These are phyloP conservation scores for Aspergillus conjunctus DNA, from an alignment of 495 filamentous ascomycete genomes.

Conservation along the genomic window DNA sequence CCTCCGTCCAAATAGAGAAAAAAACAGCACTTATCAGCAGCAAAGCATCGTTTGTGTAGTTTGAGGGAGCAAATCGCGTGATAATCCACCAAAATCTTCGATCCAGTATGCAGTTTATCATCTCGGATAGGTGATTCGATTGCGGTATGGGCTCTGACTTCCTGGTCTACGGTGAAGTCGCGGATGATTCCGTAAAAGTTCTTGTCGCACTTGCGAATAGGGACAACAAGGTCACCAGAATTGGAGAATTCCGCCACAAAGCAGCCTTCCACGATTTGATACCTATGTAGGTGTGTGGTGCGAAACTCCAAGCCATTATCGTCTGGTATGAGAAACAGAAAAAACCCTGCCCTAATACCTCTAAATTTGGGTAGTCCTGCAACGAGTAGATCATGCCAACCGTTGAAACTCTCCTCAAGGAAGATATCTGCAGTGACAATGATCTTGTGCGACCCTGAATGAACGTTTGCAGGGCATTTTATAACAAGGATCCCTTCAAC, in stretches of 20 bases:
- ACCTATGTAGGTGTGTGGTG: slow-evolving; percentile 33
- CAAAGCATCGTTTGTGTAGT: slow-evolving; percentile 36
- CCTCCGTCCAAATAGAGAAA: slow-evolving; percentile 37
- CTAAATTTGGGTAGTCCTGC: slow-evolving; percentile 35
- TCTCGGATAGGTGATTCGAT: slow-evolving; percentile 2
- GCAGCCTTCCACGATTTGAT: slow-evolving; percentile 35
- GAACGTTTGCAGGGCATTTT: slow-evolving; percentile 16
- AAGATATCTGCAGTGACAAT: slow-evolving; percentile 23
- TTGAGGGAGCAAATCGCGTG: slow-evolving; percentile 37
- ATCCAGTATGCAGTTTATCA: background rate
- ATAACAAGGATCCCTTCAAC: slow-evolving; percentile 29
- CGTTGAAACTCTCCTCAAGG: slow-evolving; percentile 23
- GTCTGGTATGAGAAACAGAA: slow-evolving; percentile 36
- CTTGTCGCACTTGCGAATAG: slow-evolving; percentile 33
- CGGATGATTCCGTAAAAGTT: slow-evolving; percentile 36
- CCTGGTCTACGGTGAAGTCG: slow-evolving; percentile 38
- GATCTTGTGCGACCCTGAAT: slow-evolving; percentile 28
- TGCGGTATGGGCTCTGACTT: slow-evolving; percentile 24
- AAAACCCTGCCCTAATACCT: slow-evolving; percentile 28
- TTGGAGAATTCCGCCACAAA: slow-evolving; percentile 38
- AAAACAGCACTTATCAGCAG: slow-evolving; percentile 38
- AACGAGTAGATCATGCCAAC: slow-evolving; percentile 37
- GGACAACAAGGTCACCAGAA: slow-evolving; percentile 29
- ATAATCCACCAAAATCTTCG: slow-evolving; percentile 24
- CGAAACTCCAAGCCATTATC: slow-evolving; percentile 37